These are phyloP conservation scores for Pleurotus platypus DNA, from an alignment of 768 basidiomycete genomes.

Conservation along the genomic window DNA sequence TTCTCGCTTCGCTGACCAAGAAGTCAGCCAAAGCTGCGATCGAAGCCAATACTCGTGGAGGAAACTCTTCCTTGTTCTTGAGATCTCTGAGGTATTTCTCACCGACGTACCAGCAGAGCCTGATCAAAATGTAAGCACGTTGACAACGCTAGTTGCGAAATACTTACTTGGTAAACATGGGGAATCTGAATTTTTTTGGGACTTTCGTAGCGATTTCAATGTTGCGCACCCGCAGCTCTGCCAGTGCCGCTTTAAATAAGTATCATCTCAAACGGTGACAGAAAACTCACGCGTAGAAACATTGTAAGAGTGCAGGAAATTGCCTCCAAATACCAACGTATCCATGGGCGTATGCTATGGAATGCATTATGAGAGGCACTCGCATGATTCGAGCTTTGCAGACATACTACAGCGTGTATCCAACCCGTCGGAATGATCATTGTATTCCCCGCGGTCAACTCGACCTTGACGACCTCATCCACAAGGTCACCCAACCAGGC, in stretches of 20 bases:
- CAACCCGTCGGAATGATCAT: conserved; percentile 97
- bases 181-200: conserved; percentile 88
- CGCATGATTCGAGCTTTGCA: background rate
- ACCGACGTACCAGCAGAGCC: conserved; percentile 89
- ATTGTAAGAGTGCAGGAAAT: conserved; percentile 93
- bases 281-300: conserved; percentile 71
- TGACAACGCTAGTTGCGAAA: conserved; percentile 6
- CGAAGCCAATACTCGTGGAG: conserved; percentile 63
- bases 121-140: conserved; percentile 21
- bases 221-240: conserved; percentile 84
- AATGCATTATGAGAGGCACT: conserved; percentile 5
- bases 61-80: conserved; percentile 36
- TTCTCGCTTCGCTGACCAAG: conserved; percentile 71
- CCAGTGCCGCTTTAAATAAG: conserved; percentile 2
- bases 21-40: conserved; percentile 71
- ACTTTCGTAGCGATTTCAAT: conserved; percentile 93
- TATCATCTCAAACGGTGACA: background rate
- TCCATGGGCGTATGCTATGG: conserved; percentile 84
- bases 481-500: conserved; percentile 92
- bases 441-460: conserved; percentile 73
- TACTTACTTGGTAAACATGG: conserved; percentile 68
- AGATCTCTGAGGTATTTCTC: conserved; percentile 78
- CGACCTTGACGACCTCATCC: conserved; percentile 87
- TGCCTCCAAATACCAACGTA: conserved; percentile 94
- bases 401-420: conserved; percentile 93